phyloP scores from a whole-genome alignment of 768 basidiomycete species.

The Russula earlei region DNA sequence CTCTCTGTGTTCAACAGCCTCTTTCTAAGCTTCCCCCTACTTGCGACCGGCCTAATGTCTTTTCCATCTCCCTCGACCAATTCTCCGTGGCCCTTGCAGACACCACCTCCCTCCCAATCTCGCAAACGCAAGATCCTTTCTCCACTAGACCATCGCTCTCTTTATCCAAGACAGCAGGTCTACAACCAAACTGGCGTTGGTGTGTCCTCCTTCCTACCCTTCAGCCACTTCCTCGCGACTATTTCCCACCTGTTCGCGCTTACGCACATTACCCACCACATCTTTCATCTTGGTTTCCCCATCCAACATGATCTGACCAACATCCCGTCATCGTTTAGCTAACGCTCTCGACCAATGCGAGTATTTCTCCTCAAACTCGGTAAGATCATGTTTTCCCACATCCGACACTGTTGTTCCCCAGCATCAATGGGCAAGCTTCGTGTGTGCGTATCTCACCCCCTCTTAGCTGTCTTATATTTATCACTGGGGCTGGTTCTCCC shows the following conservation, averaged over 20 bases:
- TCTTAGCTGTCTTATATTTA: conserved; percentile 14
- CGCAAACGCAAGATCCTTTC: conserved; percentile 11
- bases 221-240: neutral
- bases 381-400: conserved; percentile 72
- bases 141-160: conserved; percentile 9
- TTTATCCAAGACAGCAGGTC: conserved; percentile 14
- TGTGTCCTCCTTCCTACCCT: conserved; percentile 1
- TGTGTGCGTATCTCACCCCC: conserved; percentile 50
- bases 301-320: neutral
- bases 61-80: conserved; percentile 26
- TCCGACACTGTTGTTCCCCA: conserved; percentile 50
- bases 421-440: conserved; percentile 63
- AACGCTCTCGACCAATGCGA: conserved; percentile 43
- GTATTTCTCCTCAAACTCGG: conserved; percentile 51
- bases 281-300: neutral
- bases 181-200: conserved; percentile 17
- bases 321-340: conserved; percentile 20
- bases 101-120: conserved; percentile 26
- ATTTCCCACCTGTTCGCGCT: neutral
- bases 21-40: conserved; percentile 17
- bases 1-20: neutral
- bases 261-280: neutral
- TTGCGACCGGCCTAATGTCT: conserved; percentile 28
- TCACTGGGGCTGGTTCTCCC: conserved; percentile 16
- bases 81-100: conserved; percentile 39